Evolutionary conservation across 768 basidiomycete species (phyloP).

Genomic region (Coprinellus micaceus): DNA sequence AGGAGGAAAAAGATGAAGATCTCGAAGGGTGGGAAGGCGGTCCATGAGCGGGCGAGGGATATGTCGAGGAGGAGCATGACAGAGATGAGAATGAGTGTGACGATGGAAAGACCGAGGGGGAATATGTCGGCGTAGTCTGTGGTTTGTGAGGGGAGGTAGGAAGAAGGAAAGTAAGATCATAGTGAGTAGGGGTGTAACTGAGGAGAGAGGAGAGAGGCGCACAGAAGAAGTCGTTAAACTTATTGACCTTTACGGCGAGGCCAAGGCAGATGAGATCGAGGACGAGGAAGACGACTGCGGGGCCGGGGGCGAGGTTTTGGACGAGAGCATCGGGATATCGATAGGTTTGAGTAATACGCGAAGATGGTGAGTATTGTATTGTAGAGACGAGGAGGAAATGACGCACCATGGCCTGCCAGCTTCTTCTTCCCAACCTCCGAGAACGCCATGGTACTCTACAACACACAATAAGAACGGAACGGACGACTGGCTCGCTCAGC

Average conservation of each 20-base stretch:
- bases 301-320: too few relatives aligned
- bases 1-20: conserved; percentile 43
- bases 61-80: conserved; percentile 40
- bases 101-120: conserved; percentile 56
- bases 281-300: conserved; percentile 43
- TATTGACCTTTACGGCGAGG: conserved; percentile 50
- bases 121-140: conserved; percentile 56
- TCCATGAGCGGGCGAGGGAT: conserved; percentile 36
- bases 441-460: conserved; percentile 12
- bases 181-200: neutral
- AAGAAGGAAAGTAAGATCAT: neutral
- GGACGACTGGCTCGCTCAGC: neutral
- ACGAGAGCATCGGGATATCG: neutral
- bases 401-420: conserved; percentile 26
- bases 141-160: neutral
- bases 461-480: conserved; percentile 6
- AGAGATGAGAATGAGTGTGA: conserved; percentile 42
- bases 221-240: conserved; percentile 62
- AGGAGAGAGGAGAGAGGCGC: conserved; percentile 23
- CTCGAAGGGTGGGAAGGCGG: conserved; percentile 45
- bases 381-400: neutral
- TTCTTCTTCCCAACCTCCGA: conserved; percentile 27
- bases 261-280: conserved; percentile 50
- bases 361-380: neutral
- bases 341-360: neutral